A percentile compares a stretch with the other conserved stretches of the same genome.
Conservation (phyloP, 805 yeast genomes). For the Barnettozyma siamensis region DNA sequence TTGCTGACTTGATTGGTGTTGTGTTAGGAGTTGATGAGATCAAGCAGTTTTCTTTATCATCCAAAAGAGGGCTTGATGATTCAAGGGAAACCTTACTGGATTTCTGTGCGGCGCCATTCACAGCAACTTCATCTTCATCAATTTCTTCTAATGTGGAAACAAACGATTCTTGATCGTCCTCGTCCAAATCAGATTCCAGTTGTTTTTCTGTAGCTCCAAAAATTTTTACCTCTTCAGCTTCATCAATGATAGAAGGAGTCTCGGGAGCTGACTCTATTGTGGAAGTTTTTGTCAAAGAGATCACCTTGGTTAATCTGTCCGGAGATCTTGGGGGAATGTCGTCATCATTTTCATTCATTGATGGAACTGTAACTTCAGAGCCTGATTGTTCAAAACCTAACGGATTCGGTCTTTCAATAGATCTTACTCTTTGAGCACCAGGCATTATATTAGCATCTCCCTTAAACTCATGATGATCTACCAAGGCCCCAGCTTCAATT, state of each 20-base stretch:
- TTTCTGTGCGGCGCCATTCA: conserved; percentile 7
- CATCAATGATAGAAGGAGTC: neutral
- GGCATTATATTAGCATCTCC: neutral
- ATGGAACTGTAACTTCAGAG: neutral
- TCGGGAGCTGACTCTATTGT: neutral
- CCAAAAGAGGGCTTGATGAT: conserved; percentile 23
- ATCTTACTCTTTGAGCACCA: neutral
- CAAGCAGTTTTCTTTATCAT: conserved; percentile 14
- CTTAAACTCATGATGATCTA: neutral
- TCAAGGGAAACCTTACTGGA: conserved; percentile 15
- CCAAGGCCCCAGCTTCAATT: neutral
- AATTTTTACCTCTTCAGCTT: neutral
- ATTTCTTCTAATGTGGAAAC: conserved; percentile 22
- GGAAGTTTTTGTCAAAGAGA: neutral
- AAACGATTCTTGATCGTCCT: conserved; percentile 26
- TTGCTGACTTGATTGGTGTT: conserved; percentile 24
- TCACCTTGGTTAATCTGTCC: neutral
- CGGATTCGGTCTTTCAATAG: conserved; percentile 2
- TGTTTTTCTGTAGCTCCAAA: no score
- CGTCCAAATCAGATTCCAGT: neutral
- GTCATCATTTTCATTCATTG: conserved; percentile 1
- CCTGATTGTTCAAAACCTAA: neutral
- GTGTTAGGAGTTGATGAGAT: conserved; percentile 24
- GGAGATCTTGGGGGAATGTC: conserved; percentile 6
- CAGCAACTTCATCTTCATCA: conserved; percentile 5